Base-by-base conservation (phyloP, 192 early-diverging fungal species). In the Coemansia sp. region DNA sequence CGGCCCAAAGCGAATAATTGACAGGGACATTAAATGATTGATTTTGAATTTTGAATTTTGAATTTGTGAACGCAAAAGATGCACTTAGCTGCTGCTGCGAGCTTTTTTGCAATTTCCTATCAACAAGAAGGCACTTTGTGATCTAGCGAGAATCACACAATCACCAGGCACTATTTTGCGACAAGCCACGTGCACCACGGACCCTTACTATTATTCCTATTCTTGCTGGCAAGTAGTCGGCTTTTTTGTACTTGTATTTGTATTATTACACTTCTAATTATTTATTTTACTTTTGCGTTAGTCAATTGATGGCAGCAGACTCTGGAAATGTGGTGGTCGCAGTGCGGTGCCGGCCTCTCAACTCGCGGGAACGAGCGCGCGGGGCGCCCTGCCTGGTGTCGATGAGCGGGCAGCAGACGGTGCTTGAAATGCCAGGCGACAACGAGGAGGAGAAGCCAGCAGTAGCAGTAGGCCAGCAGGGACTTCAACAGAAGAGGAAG, bases 281-380 rank as follows among this genome's bases (percentile, higher is more conserved):
- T 35, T 35, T 35, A 22, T 20, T 20, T 47, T 47, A 19, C 15
- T 19, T 7, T 45, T 19, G 17, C 42, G 12, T 42, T 42, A 4
- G 40, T 42, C 22, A 47, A 53, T 22, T 31, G 25, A 54, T 54
- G 51, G 27, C 25, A 62, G 17, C 68, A 4, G 78, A 80, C 29
- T 59, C 74, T 32, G 74, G 74, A 36, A 82, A 82, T 65, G 75
- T 82, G 31, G 79, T 82, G 3, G 92, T 93, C 29, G 92, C 89
- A 12, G 92, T 93, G 27, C 85, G 92, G 64, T 93, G 92, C 82
- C 84, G 92, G 58, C 92, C 92, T 38, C 73, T 93, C 40, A 93
- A 93, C 76, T 47, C 85, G 38, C 84, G 90, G 82, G 92, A 93
- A 64, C 58, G 79, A 36, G 76, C 79, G 41, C 87, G 89, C 29